Base-by-base conservation (phyloP, 306 rosid species). In the Fragaria ananassa region DNA sequence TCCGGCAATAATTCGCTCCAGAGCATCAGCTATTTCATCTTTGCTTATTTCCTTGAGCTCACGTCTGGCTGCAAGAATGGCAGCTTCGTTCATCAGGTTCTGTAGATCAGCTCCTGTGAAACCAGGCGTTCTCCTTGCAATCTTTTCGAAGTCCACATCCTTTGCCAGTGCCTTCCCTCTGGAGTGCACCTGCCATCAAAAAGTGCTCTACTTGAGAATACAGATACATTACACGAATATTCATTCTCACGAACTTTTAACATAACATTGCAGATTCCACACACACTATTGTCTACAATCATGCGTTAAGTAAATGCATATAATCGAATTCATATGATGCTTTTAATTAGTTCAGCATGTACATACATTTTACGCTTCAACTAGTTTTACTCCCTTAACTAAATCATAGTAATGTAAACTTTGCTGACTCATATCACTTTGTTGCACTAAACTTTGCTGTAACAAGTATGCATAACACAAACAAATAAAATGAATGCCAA, bases 41-140 rank as follows among this genome's bases (percentile, higher is more conserved):
- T 95, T 95, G 72, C 99, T 95, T 58, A 95, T 95, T 87, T 95
- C 99, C 84, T 95, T 95, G 69, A 95, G 96, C 65, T 95, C 97
- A 23, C 99, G 97, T 90, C 99, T 85, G 53, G 99, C 99, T 35
- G 99, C 97, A 63, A 95, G 97, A 87, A 92, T 95, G 80, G 99
- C 99, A 34, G 99, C 99, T 78, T 95, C 99, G 14, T 95, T 95
- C 99, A 95, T 95, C 87, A 95, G 81, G 85, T 95, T 95, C 86
- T 95, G 92, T 58, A 88, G 49, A 82, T 88, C 90, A 68, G 92
- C 90, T 25, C 92, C 90, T 1, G 99, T 95, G 85, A 95, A 95
- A 27, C 99, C 99, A 1, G 97, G 97, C 34, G 99, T 95, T 87
- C 99, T 89, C 85, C 99, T 87, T 0, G 99, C 90, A 83, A 95